Percentiles rank a stretch among this genome's conserved stretches.
phyloP scores from a whole-genome alignment of 2,329 filamentous ascomycete genomes.

The Epicoccum nigrum region DNA sequence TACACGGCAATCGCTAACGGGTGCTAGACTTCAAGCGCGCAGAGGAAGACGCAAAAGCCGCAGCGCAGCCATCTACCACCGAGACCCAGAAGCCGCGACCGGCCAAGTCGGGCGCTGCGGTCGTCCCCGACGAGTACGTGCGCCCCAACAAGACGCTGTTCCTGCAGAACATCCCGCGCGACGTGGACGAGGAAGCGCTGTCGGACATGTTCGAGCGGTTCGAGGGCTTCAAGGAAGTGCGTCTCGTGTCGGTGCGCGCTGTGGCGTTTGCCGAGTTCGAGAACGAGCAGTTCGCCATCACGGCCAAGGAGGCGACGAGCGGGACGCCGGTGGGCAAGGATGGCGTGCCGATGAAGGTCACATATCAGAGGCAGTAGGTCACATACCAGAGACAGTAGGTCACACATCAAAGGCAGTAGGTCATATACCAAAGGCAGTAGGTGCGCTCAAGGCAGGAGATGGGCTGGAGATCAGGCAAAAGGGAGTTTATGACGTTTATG shows the following conservation, averaged over 20 bases:
- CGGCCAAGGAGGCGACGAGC: slow-evolving; percentile 90
- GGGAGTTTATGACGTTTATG: slow-evolving; percentile 35
- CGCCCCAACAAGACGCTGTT: slow-evolving; percentile 98
- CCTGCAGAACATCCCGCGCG: slow-evolving; percentile 87
- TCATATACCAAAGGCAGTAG: slow-evolving; percentile 93
- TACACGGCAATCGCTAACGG: slow-evolving; percentile 22
- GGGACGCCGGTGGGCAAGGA: slow-evolving; percentile 80
- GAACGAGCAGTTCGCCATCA: slow-evolving; percentile 84
- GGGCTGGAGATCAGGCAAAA: neutral
- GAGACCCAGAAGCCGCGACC: slow-evolving; percentile 58
- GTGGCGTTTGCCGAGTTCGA: slow-evolving; percentile 99
- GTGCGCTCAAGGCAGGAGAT: neutral
- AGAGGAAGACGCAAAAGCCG: slow-evolving; percentile 76
- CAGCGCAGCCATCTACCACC: slow-evolving; percentile 68
- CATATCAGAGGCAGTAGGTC: slow-evolving; percentile 84
- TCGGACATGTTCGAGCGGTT: slow-evolving; percentile 84
- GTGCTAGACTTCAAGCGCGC: slow-evolving; percentile 76
- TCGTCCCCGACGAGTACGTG: slow-evolving; percentile 96
- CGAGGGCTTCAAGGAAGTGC: slow-evolving; percentile 92
- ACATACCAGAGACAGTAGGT: slow-evolving; percentile 86
- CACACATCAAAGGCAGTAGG: slow-evolving; percentile 97
- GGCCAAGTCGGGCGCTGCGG: slow-evolving; percentile 70
- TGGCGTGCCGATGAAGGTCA: slow-evolving; percentile 85
- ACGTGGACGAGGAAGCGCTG: slow-evolving; percentile 80
- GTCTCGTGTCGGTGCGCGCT: slow-evolving; percentile 83